Conservation (phyloP, 176 grass and related monocot species). For the Carex parvula region DNA sequence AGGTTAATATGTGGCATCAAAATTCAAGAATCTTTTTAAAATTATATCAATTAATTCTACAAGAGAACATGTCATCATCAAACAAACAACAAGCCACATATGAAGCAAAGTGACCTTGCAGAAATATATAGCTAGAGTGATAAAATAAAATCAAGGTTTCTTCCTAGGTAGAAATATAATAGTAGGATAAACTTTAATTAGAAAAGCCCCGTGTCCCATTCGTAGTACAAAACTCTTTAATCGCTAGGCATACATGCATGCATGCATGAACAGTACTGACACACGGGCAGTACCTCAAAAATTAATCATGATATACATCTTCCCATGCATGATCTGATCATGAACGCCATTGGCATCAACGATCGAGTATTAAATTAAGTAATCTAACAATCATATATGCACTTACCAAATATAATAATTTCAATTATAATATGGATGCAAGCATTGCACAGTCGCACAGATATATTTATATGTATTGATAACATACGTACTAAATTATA, state of each 20-base stretch:
- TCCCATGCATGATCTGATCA: constrained; percentile 4
- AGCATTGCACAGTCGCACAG: background rate
- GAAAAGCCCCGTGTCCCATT: too few relatives aligned
- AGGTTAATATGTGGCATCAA: too few relatives aligned
- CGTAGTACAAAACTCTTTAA: too few relatives aligned
- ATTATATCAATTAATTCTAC: too few relatives aligned
- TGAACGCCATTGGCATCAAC: background rate
- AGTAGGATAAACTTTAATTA: too few relatives aligned
- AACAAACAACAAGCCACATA: too few relatives aligned
- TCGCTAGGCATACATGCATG: background rate
- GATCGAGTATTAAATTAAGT: background rate
- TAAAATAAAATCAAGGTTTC: too few relatives aligned
- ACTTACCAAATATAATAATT: constrained; percentile 19
- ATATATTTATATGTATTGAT: background rate
- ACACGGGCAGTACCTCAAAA: constrained; percentile 1
- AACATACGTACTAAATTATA: background rate
- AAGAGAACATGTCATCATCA: too few relatives aligned
- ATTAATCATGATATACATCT: background rate
- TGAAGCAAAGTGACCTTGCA: too few relatives aligned
- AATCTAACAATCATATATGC: constrained; percentile 1
- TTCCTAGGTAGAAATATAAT: too few relatives aligned
- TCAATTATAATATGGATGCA: background rate
- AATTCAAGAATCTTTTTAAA: too few relatives aligned
- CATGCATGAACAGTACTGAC: constrained; percentile 13
- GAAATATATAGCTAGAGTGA: too few relatives aligned